Evolutionary conservation across 345 rosid species (phyloP), one percentile per base, ranked within the genome.

Genomic region (Fremontodendron californicum): DNA sequence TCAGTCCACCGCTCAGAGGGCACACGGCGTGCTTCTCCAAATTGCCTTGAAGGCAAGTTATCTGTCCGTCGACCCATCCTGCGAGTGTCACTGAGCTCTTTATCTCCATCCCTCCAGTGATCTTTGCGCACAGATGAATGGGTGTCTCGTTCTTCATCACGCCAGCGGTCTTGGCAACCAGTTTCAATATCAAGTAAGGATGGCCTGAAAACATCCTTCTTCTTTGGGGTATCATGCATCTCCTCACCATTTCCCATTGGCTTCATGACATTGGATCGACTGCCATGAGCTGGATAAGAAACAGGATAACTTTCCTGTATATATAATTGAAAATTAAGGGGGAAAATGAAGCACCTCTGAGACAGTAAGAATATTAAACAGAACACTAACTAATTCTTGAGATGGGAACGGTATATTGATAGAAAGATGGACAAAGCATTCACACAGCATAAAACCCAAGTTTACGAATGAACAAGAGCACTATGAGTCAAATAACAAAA

Each of bases 131-230:
- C 49, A 0, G 89, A 79, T 68, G 91, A 82, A 78, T 86, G 85
- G 73, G 92, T 88, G 75, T 93, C 99, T 82, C 97, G 89, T 83
- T 96, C 99, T 80, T 96, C 98, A 83, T 96, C 98, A 42, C 90
- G 98, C 98, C 99, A 96, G 78, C 92, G 93, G 79, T 90, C 96
- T 74, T 86, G 91, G 18, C 90, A 89, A 82, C 91, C 87, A 74
- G 89, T 77, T 76, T 91, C 97, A 84, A 82, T 87, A 60, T 92
- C 94, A 88, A 89, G 85, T 79, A 90, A 86, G 63, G 98, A 93
- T 40, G 99, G 94, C 73, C 94, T 84, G 68, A 89, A 91, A 79
- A 91, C 90, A 86, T 91, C 93, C 83, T 86, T 95, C 79, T 89
- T 94, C 91, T 89, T 92, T 83, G 71, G 89, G 54, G 71, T 48